Evolutionary conservation across 306 rosid species (phyloP).

Genomic region (Sechiopsis laciniata): DNA sequence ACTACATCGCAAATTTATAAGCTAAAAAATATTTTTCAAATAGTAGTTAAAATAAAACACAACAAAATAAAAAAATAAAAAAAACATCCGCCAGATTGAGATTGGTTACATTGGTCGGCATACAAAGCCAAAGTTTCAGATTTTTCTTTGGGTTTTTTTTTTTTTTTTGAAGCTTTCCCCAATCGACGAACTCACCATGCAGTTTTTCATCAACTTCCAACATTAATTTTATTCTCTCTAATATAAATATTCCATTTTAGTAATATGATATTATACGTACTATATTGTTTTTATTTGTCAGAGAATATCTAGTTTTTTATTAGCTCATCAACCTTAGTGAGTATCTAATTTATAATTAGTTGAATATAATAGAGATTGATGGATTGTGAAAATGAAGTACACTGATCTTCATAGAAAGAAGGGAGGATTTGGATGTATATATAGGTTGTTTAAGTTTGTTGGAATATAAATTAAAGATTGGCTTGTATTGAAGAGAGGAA

Average conservation of each 20-base stretch:
- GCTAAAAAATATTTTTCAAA: no score
- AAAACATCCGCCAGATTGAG: background rate
- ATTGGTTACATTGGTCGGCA: conserved; percentile 12
- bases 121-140: conserved; percentile 5
- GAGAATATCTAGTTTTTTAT: background rate
- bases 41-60: no score
- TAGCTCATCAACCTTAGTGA: background rate
- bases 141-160: conserved; percentile 2
- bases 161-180: conserved; percentile 13
- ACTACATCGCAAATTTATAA: no score
- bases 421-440: background rate
- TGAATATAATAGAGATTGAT: background rate
- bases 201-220: conserved; percentile 16
- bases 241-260: background rate
- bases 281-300: background rate
- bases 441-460: background rate
- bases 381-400: background rate
- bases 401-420: background rate
- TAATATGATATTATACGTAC: background rate
- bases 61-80: no score
- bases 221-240: background rate
- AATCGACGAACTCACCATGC: conserved; percentile 19
- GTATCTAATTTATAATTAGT: background rate
- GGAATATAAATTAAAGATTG: background rate
- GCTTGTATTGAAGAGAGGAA: background rate